A percentile compares a stretch with the other conserved stretches of the same genome.
These are phyloP conservation scores for Chenopodium album DNA, from an alignment of 148 eudicot genomes.

Conservation along the genomic window DNA sequence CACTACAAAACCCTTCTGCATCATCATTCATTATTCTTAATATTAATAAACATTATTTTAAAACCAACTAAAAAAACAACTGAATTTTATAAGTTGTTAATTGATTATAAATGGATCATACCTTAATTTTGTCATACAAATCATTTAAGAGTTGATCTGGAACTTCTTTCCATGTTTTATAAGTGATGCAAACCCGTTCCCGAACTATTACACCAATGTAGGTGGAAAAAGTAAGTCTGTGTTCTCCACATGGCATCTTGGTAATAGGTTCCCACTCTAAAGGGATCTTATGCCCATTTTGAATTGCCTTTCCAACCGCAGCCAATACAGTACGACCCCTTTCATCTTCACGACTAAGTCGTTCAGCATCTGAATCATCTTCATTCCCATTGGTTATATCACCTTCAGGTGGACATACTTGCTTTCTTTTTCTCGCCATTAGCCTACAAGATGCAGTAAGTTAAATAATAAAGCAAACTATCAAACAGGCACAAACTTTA, in stretches of 20 bases:
- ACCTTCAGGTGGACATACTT: neutral
- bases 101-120: too few species aligned
- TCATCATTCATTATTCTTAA: too few species aligned
- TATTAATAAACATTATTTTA: too few species aligned
- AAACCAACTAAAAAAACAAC: too few species aligned
- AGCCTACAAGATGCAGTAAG: neutral
- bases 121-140: too few species aligned
- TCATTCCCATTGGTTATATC: neutral
- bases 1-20: too few species aligned
- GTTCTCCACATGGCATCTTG: neutral
- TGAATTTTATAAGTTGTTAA: too few species aligned
- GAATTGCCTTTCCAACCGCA: neutral
- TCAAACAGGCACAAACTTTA: neutral
- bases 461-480: neutral
- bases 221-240: neutral
- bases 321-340: constrained; percentile 3
- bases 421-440: neutral
- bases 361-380: neutral
- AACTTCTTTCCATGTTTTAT: neutral
- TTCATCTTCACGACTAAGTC: neutral
- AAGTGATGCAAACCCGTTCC: constrained; percentile 10
- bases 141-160: neutral
- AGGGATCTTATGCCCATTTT: neutral
- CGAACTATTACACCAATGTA: constrained; percentile 3
- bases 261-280: neutral